Conservation (phyloP, 257 asterid species). For the Anisodus tanguticus region DNA sequence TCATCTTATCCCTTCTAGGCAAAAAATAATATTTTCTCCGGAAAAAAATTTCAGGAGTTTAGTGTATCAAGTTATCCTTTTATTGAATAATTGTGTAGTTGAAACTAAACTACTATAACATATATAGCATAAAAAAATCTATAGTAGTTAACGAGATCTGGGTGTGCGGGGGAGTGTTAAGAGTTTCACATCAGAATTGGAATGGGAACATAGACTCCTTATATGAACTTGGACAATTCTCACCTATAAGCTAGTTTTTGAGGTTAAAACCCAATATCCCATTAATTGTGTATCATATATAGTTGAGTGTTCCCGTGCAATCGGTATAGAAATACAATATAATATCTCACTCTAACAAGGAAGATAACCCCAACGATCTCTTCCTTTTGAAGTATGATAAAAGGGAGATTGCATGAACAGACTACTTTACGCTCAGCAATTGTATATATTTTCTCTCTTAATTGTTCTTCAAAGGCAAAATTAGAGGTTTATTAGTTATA, state of each 20-base stretch:
- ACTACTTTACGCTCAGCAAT: neutral
- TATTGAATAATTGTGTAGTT: neutral
- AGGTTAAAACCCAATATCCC: no score
- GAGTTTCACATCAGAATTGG: no score
- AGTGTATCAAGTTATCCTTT: no score
- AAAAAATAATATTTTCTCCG: no score
- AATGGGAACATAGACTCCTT: no score
- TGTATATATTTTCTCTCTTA: neutral
- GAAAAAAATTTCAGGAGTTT: no score
- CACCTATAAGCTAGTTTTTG: no score
- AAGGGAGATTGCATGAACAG: neutral
- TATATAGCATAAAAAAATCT: neutral
- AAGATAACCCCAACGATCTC: neutral
- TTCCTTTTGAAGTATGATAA: neutral
- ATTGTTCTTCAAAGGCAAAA: neutral
- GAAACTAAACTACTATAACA: neutral
- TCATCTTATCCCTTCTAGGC: no score
- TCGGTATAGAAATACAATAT: neutral
- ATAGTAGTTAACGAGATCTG: neutral
- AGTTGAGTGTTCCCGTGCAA: no score
- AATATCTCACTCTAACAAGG: neutral
- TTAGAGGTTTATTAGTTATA: neutral
- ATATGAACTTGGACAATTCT: no score
- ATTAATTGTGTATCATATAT: no score
- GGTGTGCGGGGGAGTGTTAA: no score